Evolutionary conservation across 169 alveolate genomes (phyloP).

Genomic region (Cryptosporidium muris): DNA sequence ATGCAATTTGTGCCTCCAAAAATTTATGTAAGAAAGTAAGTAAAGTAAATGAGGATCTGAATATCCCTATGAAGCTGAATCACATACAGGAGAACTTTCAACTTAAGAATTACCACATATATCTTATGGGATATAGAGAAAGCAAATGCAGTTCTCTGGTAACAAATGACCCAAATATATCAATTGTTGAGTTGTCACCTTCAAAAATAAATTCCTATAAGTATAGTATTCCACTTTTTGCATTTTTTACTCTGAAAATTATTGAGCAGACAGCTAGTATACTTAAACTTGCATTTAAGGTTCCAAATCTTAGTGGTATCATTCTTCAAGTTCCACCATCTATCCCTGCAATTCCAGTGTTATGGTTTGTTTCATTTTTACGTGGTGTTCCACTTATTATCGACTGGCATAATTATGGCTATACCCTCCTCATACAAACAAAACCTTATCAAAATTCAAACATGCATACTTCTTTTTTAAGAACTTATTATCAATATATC

Average conservation of each 20-base stretch:
- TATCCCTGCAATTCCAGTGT: conserved; percentile 81
- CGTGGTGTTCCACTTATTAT: conserved; percentile 76
- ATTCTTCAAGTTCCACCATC: conserved; percentile 91
- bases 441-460: conserved; percentile 53
- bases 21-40: conserved; percentile 37
- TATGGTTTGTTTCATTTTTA: conserved; percentile 74
- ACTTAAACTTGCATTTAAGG: conserved; percentile 70
- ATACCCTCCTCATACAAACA: conserved; percentile 81
- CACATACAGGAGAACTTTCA: not conserved
- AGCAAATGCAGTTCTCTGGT: conserved; percentile 26
- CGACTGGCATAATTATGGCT: conserved; percentile 94
- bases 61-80: not conserved
- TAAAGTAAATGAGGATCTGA: conserved; percentile 73
- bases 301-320: conserved; percentile 77
- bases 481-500: conserved; percentile 1
- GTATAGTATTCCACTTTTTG: conserved; percentile 75
- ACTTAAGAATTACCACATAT: conserved; percentile 44
- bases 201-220: conserved; percentile 15
- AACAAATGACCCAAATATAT: conserved; percentile 21
- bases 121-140: conserved; percentile 54
- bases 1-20: conserved; percentile 78
- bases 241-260: conserved; percentile 74
- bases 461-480: conserved; percentile 54
- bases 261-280: conserved; percentile 77
- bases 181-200: conserved; percentile 6